Evolutionary conservation across 1,139 yeast genomes (phyloP).

Genomic region (Yamadazyma songkhlaensis): DNA sequence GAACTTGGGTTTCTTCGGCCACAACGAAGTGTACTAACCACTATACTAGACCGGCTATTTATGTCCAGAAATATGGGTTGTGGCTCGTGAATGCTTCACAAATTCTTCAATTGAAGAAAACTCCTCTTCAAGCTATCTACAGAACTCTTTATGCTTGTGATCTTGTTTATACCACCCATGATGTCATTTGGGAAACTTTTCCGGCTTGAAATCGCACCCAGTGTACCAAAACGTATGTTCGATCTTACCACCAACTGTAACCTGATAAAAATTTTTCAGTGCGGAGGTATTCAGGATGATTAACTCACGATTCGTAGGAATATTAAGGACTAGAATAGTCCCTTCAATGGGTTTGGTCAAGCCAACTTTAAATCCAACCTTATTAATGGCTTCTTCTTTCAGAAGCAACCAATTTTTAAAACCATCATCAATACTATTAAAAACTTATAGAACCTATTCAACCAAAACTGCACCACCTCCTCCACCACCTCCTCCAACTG

Average conservation of each 20-base stretch:
- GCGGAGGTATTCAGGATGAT: slow-evolving; percentile 7
- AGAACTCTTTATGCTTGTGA: too few relatives aligned
- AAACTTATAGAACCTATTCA: slow-evolving; percentile 10
- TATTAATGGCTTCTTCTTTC: not conserved
- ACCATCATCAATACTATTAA: slow-evolving; percentile 2
- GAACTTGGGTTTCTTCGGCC: slow-evolving; percentile 57
- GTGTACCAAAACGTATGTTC: too few relatives aligned
- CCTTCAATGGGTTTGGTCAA: not conserved
- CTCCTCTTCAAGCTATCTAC: too few relatives aligned
- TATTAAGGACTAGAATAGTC: slow-evolving; percentile 1
- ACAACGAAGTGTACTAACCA: slow-evolving; percentile 56
- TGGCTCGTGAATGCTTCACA: too few relatives aligned
- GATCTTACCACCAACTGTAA: not conserved
- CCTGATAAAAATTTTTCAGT: slow-evolving; percentile 8
- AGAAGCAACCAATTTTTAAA: not conserved
- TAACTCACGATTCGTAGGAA: slow-evolving; percentile 2
- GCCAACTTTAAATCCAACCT: not conserved
- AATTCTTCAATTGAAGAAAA: too few relatives aligned
- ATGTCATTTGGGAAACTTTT: not conserved
- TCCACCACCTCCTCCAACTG: slow-evolving; percentile 41
- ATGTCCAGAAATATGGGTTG: not conserved
- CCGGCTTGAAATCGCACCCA: not conserved
- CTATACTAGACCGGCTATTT: slow-evolving; percentile 43
- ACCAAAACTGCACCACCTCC: slow-evolving; percentile 17
- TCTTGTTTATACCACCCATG: too few relatives aligned